Evolutionary conservation across 2,329 filamentous ascomycete species (phyloP).

Genomic region (Colletotrichum falcatum): DNA sequence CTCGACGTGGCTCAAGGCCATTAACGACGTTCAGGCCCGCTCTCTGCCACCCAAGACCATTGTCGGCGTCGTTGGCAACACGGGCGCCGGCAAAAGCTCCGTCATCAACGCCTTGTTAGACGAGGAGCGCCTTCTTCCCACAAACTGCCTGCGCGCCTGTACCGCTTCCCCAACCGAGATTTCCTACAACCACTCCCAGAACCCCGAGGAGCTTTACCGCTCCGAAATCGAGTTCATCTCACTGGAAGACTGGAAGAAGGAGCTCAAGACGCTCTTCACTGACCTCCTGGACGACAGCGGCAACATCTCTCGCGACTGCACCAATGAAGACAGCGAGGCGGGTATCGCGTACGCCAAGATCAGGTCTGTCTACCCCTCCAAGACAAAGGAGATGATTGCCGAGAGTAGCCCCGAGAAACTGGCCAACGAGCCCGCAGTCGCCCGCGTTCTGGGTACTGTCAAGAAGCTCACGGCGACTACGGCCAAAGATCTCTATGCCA

Average conservation of each 20-base stretch:
- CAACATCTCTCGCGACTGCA: constrained; percentile 51
- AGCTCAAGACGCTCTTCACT: constrained; percentile 60
- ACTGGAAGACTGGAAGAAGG: constrained; percentile 63
- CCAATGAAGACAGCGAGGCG: constrained; percentile 58
- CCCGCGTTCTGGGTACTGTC: constrained; percentile 44
- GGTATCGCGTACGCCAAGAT: constrained; percentile 57
- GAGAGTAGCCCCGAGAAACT: constrained; percentile 42
- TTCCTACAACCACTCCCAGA: constrained; percentile 63
- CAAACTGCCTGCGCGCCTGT: constrained; percentile 68
- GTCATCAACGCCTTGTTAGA: constrained; percentile 74
- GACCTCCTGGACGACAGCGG: constrained; percentile 60
- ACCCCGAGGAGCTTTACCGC: constrained; percentile 55
- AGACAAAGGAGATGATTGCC: constrained; percentile 46
- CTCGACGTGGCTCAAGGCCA: constrained; percentile 25
- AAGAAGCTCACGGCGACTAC: constrained; percentile 43
- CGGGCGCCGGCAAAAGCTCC: constrained; percentile 72
- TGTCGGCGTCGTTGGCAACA: constrained; percentile 72
- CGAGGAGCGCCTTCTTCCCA: constrained; percentile 63
- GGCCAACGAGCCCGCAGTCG: constrained; percentile 43
- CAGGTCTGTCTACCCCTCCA: constrained; percentile 58
- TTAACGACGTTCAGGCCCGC: constrained; percentile 43
- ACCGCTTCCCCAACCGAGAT: constrained; percentile 73
- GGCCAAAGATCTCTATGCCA: constrained; percentile 43
- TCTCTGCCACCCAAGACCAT: constrained; percentile 52
- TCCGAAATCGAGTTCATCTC: constrained; percentile 71